A percentile compares a stretch with the other conserved stretches of the same genome.
These are phyloP conservation scores for Barbarea vulgaris DNA, from an alignment of 345 rosid species.

Conservation along the genomic window DNA sequence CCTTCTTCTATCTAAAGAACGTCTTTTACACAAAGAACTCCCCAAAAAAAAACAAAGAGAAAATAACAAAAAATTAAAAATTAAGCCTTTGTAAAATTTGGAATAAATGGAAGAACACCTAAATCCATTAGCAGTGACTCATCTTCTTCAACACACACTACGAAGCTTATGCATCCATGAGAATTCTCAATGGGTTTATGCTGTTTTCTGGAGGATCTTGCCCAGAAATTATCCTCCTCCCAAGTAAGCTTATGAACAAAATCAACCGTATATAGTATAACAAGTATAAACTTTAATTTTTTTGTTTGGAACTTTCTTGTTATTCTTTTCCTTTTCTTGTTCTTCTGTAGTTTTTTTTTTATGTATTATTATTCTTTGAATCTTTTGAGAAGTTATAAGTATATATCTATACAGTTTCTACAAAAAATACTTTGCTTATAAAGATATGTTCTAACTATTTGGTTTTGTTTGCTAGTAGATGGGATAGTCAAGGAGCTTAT, in stretches of 20 bases:
- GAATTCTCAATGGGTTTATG: constrained; percentile 97
- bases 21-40: constrained; percentile 24
- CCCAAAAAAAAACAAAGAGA: neutral
- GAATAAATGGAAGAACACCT: constrained; percentile 81
- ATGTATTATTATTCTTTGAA: neutral
- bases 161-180: constrained; percentile 90
- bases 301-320: constrained; percentile 3
- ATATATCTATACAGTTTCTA: neutral
- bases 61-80: constrained; percentile 20
- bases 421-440: neutral
- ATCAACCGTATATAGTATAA: neutral
- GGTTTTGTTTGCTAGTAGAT: constrained; percentile 49
- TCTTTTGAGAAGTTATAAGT: neutral
- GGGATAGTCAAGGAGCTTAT: constrained; percentile 95
- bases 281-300: neutral
- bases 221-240: constrained; percentile 99
- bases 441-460: constrained; percentile 6
- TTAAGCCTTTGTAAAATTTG: constrained; percentile 5
- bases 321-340: neutral
- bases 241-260: constrained; percentile 59
- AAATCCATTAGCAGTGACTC: constrained; percentile 81
- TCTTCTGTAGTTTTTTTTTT: neutral
- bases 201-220: constrained; percentile 99
- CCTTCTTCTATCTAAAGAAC: constrained; percentile 50
- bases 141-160: constrained; percentile 96